These are phyloP conservation scores for Hypoxylon sp. DNA, from an alignment of 2,329 filamentous ascomycete species.

Conservation along the genomic window DNA sequence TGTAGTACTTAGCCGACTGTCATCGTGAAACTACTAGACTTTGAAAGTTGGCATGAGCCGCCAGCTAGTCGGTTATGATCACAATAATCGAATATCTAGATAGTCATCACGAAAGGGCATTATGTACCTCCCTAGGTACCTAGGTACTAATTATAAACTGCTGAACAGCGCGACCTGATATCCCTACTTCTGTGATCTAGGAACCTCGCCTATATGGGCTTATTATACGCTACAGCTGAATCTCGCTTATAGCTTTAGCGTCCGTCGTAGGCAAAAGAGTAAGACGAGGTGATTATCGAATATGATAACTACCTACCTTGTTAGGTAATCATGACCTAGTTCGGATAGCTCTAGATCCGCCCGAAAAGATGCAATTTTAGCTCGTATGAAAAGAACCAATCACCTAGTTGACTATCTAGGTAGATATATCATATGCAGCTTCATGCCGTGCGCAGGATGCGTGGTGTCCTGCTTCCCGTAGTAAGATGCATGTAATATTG, in stretches of 20 bases:
- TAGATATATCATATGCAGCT: slow-evolving; percentile 2
- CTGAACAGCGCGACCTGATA: not conserved
- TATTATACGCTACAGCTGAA: not conserved
- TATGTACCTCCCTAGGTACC: not conserved
- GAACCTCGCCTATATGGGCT: not conserved
- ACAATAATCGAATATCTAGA: not conserved
- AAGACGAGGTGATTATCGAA: not conserved
- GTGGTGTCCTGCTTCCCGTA: slow-evolving; percentile 10
- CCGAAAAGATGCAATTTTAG: not conserved
- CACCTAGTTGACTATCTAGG: not conserved
- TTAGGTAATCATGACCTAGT: not conserved
- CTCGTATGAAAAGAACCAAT: slow-evolving; percentile 4
- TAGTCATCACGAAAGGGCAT: not conserved
- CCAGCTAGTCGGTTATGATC: not conserved
- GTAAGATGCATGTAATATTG: slow-evolving; percentile 23
- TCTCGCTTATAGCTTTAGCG: not conserved
- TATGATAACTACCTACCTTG: not conserved
- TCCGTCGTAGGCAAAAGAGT: not conserved
- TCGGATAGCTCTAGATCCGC: not conserved
- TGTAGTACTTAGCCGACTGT: not conserved
- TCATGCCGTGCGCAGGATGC: slow-evolving; percentile 9
- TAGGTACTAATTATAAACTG: not conserved
- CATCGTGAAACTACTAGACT: slow-evolving; percentile 11
- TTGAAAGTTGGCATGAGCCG: slow-evolving; percentile 5
- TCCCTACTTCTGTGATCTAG: not conserved